Evolutionary conservation across 1,284 basidiomycete species (phyloP).

Genomic region (Heterobasidion occidentale): DNA sequence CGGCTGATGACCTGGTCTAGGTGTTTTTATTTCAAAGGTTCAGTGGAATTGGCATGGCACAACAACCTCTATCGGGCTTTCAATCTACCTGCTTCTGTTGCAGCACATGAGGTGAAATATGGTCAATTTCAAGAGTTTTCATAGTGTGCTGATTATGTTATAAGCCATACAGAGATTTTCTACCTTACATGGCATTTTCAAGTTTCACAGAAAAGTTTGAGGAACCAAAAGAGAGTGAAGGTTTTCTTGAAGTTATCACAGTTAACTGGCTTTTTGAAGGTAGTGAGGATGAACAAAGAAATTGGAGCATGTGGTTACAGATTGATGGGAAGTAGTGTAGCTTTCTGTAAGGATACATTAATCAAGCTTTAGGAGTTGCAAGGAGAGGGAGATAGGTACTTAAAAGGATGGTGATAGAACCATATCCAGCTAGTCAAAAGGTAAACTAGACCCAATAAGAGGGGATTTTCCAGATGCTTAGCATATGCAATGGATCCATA

Average conservation of each 20-base stretch:
- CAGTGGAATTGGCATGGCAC: slow-evolving; percentile 77
- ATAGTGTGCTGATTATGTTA: background rate
- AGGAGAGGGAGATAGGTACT: no score
- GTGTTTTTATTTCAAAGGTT: slow-evolving; percentile 68
- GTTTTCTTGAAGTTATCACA: slow-evolving; percentile 66
- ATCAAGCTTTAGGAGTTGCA: no score
- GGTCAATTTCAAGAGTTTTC: background rate
- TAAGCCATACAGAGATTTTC: slow-evolving; percentile 43
- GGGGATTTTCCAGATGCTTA: no score
- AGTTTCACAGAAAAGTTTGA: slow-evolving; percentile 59
- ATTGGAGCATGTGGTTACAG: slow-evolving; percentile 79
- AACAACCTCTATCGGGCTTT: slow-evolving; percentile 83
- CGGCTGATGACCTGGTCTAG: slow-evolving; percentile 24
- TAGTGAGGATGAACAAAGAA: slow-evolving; percentile 52
- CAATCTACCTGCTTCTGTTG: slow-evolving; percentile 38
- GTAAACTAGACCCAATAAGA: no score
- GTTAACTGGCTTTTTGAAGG: slow-evolving; percentile 81
- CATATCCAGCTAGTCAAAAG: no score
- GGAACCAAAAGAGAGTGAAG: slow-evolving; percentile 60
- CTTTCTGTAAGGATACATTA: background rate
- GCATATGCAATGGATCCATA: no score
- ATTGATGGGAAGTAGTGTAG: slow-evolving; percentile 46
- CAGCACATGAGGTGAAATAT: slow-evolving; percentile 18
- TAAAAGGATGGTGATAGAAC: no score
- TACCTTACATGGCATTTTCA: slow-evolving; percentile 61